Evolutionary conservation across 176 grass and related monocot genomes (phyloP), one percentile per base, ranked within the genome.

Genomic region (Calamus simplicifolius): DNA sequence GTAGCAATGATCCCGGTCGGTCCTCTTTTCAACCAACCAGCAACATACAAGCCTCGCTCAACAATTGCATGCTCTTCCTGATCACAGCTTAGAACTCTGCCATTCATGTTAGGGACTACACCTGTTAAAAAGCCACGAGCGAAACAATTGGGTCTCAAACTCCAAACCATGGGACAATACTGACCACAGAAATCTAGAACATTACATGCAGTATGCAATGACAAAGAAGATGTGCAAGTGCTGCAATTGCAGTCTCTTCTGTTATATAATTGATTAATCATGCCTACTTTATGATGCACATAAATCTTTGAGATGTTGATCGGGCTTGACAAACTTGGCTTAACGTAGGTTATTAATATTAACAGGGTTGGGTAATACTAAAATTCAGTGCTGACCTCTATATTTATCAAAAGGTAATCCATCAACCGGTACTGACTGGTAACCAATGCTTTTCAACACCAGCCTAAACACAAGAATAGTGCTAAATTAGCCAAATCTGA

Each of bases 21-120:
- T 52, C 87, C 87, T 79, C 92, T 97, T 80, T 97, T 97, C 71
- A 97, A 84, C 92, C 92, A 97, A 62, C 92, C 92, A 68, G 85
- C 81, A 10, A 87, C 86, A 26, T 90, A 96, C 51, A 97, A 27
- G 17, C 92, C 83, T 60, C 59, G 58, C 62, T 96, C 87, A 10
- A 81, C 73, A n/a, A 19, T 79, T 27, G 75, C 66, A 65, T 35
- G 59, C 29, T 85, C 75, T 57, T 31, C 54, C 49, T 80, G 62
- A 48, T 77, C 19, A 29, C 60, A 59, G 50, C 63, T 82, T 23
- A 96, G 62, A 51, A 96, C 77, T 77, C 71, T 84, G 38, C 86
- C 91, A 58, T 70, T 82, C 30, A 75, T 48, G 75, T 90, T 96
- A 57, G 83, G 83, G 4, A 90, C 78, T 60, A 90, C 58, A 63